Percentiles rank a stretch among this genome's conserved stretches.
These are phyloP conservation scores for Fusarium sp. DNA, from an alignment of 2,329 filamentous ascomycete genomes.

Conservation along the genomic window DNA sequence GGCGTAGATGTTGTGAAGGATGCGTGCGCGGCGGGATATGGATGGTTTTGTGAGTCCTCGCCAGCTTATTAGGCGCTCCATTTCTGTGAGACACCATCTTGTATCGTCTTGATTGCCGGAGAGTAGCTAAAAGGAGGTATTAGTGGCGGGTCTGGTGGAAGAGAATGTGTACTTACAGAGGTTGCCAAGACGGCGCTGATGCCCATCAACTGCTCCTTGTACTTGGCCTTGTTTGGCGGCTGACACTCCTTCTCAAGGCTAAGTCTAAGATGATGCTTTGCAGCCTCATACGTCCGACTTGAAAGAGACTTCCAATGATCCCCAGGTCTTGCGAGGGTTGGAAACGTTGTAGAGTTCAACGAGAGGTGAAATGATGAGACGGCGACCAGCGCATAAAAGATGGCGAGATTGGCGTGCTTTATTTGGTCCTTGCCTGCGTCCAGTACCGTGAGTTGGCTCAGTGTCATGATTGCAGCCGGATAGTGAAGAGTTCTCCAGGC, in stretches of 20 bases:
- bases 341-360: constrained; percentile 17
- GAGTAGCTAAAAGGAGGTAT: constrained; percentile 24
- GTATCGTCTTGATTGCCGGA: constrained; percentile 35
- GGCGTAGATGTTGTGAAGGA: constrained; percentile 39
- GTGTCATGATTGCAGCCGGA: constrained; percentile 34
- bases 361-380: constrained; percentile 36
- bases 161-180: constrained; percentile 13
- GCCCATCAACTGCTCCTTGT: constrained; percentile 39
- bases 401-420: constrained; percentile 34
- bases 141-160: no score
- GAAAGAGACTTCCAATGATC: constrained; percentile 26
- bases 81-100: constrained; percentile 35
- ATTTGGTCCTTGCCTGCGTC: constrained; percentile 28
- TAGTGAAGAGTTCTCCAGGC: constrained; percentile 37
- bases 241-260: constrained; percentile 38
- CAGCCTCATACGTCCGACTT: constrained; percentile 31
- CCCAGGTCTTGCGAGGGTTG: constrained; percentile 3
- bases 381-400: constrained; percentile 34
- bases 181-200: constrained; percentile 36
- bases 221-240: constrained; percentile 32
- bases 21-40: constrained; percentile 35
- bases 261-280: constrained; percentile 37
- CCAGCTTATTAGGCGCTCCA: constrained; percentile 37
- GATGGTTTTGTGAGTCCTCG: constrained; percentile 34
- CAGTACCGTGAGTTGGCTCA: constrained; percentile 36